Evolutionary conservation across 2,329 filamentous ascomycete genomes (phyloP), one percentile per base, ranked within the genome.

Genomic region (Lojkania enalia): DNA sequence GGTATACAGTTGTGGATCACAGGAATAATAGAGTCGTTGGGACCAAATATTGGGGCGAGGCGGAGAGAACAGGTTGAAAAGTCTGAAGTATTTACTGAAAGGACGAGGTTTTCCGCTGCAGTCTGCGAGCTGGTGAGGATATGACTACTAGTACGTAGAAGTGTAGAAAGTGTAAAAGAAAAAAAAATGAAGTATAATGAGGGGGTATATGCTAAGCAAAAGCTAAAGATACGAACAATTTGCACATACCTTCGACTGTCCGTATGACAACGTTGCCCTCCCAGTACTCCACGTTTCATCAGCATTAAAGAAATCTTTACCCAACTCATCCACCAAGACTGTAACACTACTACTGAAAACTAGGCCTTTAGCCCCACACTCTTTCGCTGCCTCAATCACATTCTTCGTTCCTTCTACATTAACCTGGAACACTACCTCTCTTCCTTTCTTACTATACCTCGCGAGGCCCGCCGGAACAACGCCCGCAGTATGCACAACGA

Each of bases 271-370:
- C 48, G 80, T 79, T 21, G 88, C 88, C 35, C 83, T 78, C 40
- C 94, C 84, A 38, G 87, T 79, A 20, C 89, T 89, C 79, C 87
- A 90, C 35, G 80, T 76, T 77, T 97, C 92, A 69, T 91, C 86
- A 54, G 89, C 90, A 67, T 96, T 91, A 67, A 84, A 80, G 66
- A 95, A 80, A 67, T 96, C 88, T 49, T 75, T 81, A 49, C 79
- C 76, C 20, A 75, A 43, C 57, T 91, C 91, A 71, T 97, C 90
- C 64, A 88, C 86, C 53, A 96, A 77, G 50, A 96, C 86, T 49
- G 90, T 95, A 41, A 88, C 87, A 42, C 87, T 94, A 69, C 88
- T 94, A 14, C 92, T 97, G 72, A 92, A 96, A 35, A 97, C 88
- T 53, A 97, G 83, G 0, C 82, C 88, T 71, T 85, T 88, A 61